Conservation (phyloP, 371 early-diverging fungal genomes). For the Ordospora pajunii region DNA sequence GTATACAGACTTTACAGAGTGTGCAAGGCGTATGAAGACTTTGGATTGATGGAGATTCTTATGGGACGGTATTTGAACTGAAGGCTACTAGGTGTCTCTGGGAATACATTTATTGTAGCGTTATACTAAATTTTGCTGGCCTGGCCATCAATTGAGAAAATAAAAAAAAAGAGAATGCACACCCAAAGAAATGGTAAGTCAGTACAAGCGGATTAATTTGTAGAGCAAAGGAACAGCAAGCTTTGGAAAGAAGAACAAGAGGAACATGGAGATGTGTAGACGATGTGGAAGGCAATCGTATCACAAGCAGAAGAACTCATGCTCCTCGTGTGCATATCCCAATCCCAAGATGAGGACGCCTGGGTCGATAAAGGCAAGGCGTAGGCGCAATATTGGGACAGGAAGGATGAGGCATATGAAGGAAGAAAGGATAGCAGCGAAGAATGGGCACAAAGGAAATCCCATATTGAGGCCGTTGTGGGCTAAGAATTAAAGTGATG, state of each 20-base stretch:
- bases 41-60: neutral
- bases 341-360: conserved; percentile 79
- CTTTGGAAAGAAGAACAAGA: conserved; percentile 98
- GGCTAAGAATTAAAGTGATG: neutral
- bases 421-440: conserved; percentile 50
- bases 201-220: neutral
- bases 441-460: conserved; percentile 26
- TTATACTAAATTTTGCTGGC: neutral
- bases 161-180: neutral
- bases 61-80: neutral
- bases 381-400: conserved; percentile 93
- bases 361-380: conserved; percentile 86
- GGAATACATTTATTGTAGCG: neutral
- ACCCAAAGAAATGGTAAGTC: conserved; percentile 29
- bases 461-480: conserved; percentile 35
- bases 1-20: neutral
- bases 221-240: conserved; percentile 85
- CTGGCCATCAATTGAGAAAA: neutral
- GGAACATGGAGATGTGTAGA: conserved; percentile 92
- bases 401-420: conserved; percentile 93
- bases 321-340: conserved; percentile 96
- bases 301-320: conserved; percentile 98
- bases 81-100: neutral
- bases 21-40: neutral
- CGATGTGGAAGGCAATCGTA: conserved; percentile 91